These are phyloP conservation scores for Camelina laxa DNA, from an alignment of 345 rosid species.

Conservation along the genomic window DNA sequence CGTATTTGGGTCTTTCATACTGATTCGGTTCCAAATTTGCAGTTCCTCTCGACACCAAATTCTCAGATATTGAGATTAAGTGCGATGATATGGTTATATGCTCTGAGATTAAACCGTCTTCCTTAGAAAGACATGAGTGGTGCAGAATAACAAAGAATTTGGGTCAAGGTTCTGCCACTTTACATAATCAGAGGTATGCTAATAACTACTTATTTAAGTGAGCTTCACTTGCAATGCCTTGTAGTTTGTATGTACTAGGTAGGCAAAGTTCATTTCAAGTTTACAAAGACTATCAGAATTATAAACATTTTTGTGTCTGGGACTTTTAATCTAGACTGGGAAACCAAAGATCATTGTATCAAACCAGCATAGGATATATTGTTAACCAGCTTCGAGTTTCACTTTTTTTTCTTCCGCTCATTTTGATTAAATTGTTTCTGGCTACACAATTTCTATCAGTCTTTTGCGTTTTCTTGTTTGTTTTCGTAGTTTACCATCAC, in stretches of 20 bases:
- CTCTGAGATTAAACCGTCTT: constrained; percentile 61
- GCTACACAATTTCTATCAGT: neutral
- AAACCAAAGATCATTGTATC: neutral
- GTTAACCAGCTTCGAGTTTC: neutral
- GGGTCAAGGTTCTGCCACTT: constrained; percentile 56
- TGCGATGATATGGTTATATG: constrained; percentile 59
- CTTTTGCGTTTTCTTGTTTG: neutral
- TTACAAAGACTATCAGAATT: neutral
- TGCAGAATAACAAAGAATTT: constrained; percentile 74
- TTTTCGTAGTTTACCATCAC: neutral
- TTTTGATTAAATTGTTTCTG: neutral
- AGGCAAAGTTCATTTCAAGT: neutral
- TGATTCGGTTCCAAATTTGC: constrained; percentile 37
- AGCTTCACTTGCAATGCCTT: neutral
- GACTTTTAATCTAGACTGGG: neutral
- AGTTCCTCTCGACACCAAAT: constrained; percentile 72
- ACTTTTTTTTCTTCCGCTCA: neutral
- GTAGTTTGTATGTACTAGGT: neutral
- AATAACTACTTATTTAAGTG: neutral
- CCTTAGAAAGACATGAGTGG: constrained; percentile 66
- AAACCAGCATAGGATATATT: neutral
- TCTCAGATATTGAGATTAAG: constrained; percentile 66
- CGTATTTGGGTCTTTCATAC: neutral
- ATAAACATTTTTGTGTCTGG: too few relatives aligned
- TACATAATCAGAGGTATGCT: constrained; percentile 71